Evolutionary conservation across 495 filamentous ascomycete species (phyloP).

Genomic region (Arthonia radiata): DNA sequence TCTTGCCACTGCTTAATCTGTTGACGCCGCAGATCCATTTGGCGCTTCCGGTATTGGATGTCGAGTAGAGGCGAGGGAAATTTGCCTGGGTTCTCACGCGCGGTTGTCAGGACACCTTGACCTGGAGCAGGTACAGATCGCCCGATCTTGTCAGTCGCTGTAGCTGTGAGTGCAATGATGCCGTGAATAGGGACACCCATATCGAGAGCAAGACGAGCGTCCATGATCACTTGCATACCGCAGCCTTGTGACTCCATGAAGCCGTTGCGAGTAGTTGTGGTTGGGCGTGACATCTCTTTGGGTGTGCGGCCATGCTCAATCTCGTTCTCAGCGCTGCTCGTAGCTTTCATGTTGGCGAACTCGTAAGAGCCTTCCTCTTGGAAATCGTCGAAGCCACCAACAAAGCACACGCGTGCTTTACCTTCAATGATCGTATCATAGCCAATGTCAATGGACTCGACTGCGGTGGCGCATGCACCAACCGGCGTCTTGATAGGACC

Average conservation of each 20-base stretch:
- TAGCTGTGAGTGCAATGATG: constrained; percentile 78
- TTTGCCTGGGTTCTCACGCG: constrained; percentile 68
- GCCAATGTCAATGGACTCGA: constrained; percentile 92
- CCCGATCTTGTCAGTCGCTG: constrained; percentile 98
- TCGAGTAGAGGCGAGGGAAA: constrained; percentile 89
- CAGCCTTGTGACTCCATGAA: constrained; percentile 99
- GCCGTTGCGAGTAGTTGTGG: constrained; percentile 83
- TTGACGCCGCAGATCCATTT: constrained; percentile 73
- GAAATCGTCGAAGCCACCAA: constrained; percentile 98
- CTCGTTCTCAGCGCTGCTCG: constrained; percentile 88
- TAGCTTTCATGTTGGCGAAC: constrained; percentile 99
- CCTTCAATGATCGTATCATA: constrained; percentile 95
- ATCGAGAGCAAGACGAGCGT: constrained; percentile 75
- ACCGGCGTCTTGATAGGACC: constrained; percentile 97
- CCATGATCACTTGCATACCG: constrained; percentile 98
- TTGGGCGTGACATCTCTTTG: constrained; percentile 90
- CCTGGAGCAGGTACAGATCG: constrained; percentile 91
- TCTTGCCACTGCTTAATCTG: constrained; percentile 94
- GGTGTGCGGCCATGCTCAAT: constrained; percentile 88
- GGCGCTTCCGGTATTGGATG: constrained; percentile 85
- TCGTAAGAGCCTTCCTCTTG: constrained; percentile 97
- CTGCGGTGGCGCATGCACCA: constrained; percentile 87
- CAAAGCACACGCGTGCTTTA: constrained; percentile 88
- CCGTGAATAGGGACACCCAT: constrained; percentile 98
- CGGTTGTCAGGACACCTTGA: constrained; percentile 92